These are phyloP conservation scores for Castanospermum australe DNA, from an alignment of 306 rosid genomes.

Conservation along the genomic window DNA sequence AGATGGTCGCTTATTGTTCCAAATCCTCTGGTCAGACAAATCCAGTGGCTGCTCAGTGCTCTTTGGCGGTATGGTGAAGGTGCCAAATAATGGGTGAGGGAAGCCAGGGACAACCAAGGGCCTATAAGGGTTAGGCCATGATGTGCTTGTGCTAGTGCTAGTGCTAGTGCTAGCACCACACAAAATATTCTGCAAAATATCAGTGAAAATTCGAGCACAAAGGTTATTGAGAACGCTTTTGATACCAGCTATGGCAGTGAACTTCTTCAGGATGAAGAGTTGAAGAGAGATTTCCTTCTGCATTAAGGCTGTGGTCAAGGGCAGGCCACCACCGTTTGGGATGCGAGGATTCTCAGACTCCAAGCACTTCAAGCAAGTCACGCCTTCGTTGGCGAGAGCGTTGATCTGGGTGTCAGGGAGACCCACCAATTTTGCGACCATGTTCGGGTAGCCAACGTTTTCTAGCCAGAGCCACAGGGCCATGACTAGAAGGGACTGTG, in stretches of 20 bases:
- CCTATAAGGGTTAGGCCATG: background rate
- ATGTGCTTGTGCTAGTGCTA: background rate
- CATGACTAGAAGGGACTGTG: constrained; percentile 46
- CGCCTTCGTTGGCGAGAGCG: constrained; percentile 47
- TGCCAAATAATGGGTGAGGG: constrained; percentile 60
- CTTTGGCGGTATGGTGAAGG: constrained; percentile 21
- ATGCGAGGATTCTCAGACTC: background rate
- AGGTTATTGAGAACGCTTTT: constrained; percentile 36
- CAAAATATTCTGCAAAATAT: constrained; percentile 42
- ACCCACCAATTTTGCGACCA: constrained; percentile 19
- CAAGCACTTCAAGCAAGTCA: constrained; percentile 35
- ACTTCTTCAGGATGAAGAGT: constrained; percentile 28
- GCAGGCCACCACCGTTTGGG: background rate
- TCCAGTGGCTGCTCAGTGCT: constrained; percentile 14
- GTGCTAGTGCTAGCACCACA: background rate
- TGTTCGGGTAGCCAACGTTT: constrained; percentile 19
- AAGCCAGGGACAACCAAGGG: constrained; percentile 41
- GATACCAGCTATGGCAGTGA: constrained; percentile 42
- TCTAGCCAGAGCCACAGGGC: constrained; percentile 69
- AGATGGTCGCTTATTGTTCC: constrained; percentile 8
- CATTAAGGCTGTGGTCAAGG: constrained; percentile 34
- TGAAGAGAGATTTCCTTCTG: constrained; percentile 39
- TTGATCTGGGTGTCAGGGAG: constrained; percentile 11
- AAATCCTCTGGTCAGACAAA: constrained; percentile 23
- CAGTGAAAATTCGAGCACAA: constrained; percentile 49